Evolutionary conservation across 768 basidiomycete species (phyloP).

Genomic region (Boletus eberwhitei): DNA sequence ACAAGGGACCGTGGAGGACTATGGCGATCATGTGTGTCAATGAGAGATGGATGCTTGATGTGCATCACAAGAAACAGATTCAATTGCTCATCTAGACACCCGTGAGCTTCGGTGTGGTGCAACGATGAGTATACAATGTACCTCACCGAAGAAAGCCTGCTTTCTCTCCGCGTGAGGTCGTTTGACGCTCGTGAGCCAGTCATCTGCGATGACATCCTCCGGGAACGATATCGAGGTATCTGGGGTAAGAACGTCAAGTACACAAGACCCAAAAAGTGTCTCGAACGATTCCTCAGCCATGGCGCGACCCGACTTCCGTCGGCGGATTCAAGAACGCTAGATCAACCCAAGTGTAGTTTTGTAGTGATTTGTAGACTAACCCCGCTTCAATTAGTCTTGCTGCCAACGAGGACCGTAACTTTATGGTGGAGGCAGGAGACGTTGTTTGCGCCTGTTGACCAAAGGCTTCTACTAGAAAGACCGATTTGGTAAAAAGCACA

Average conservation of each 20-base stretch:
- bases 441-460: conserved; percentile 19
- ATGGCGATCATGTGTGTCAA: conserved; percentile 19
- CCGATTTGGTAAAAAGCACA: conserved; percentile 11
- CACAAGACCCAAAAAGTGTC: conserved; percentile 55
- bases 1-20: conserved; percentile 42
- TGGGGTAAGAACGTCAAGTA: conserved; percentile 62
- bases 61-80: conserved; percentile 44
- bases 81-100: conserved; percentile 51
- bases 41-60: conserved; percentile 33
- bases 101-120: conserved; percentile 14
- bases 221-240: conserved; percentile 63
- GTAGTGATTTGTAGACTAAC: not conserved
- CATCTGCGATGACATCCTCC: conserved; percentile 40
- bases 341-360: not conserved
- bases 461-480: conserved; percentile 15
- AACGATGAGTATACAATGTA: conserved; percentile 13
- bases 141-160: conserved; percentile 74
- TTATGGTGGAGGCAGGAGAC: not conserved
- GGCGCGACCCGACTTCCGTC: not conserved
- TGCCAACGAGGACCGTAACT: not conserved
- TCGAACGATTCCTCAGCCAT: conserved; percentile 50
- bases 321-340: not conserved
- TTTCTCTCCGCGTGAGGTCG: conserved; percentile 47
- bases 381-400: not conserved
- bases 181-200: conserved; percentile 53